Conservation (phyloP, 495 filamentous ascomycete genomes). For the Apodospora peruviana region DNA sequence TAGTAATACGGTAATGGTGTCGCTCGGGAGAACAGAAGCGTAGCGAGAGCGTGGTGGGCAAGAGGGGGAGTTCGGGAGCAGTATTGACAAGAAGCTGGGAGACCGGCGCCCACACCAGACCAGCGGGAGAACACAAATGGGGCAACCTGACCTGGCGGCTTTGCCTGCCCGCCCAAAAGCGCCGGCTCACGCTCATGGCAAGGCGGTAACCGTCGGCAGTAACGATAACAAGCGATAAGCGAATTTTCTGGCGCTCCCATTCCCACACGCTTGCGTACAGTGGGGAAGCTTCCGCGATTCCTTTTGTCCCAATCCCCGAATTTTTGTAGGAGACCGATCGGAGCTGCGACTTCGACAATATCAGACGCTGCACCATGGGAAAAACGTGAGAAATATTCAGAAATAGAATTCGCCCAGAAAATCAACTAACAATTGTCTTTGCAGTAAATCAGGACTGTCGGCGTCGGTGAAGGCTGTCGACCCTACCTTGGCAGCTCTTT, state of each 20-base stretch:
- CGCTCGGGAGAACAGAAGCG: background rate
- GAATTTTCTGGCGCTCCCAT: conserved; percentile 22
- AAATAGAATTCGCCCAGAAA: background rate
- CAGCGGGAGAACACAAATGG: conserved; percentile 18
- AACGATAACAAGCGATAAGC: conserved; percentile 28
- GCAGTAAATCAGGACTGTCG: conserved; percentile 27
- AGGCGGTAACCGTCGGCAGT: conserved; percentile 22
- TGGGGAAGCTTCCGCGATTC: conserved; percentile 1
- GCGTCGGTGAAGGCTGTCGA: conserved; percentile 56
- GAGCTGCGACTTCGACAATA: conserved; percentile 1
- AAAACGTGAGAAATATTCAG: conserved; percentile 15
- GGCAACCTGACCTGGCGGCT: conserved; percentile 6
- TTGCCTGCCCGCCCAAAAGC: conserved; percentile 20
- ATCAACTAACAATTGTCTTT: background rate
- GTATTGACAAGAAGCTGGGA: conserved; percentile 17
- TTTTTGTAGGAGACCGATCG: background rate
- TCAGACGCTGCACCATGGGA: conserved; percentile 13
- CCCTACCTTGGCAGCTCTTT: conserved; percentile 71
- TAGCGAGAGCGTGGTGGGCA: conserved; percentile 12
- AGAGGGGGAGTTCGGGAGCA: conserved; percentile 7
- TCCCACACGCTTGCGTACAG: conserved; percentile 9
- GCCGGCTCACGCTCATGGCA: conserved; percentile 4
- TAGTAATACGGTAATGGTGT: background rate
- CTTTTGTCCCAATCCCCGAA: background rate
- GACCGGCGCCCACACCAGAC: conserved; percentile 13